Base-by-base conservation (phyloP, 495 filamentous ascomycete genomes). In the Hyaloscypha bicolor region DNA sequence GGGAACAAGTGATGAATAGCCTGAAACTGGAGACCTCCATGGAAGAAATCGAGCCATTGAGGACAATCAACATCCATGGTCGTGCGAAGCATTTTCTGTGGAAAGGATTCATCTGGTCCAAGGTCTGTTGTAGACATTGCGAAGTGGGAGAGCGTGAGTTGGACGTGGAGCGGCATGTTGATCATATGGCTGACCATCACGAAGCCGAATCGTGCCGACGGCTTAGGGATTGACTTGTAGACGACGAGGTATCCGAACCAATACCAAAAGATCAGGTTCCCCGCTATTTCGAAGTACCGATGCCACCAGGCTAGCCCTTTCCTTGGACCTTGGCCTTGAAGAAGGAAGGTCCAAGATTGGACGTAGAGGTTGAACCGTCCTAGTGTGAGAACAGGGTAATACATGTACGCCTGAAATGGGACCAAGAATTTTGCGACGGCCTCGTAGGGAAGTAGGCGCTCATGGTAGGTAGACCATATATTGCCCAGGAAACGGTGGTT, bases 51-150 rank as follows among this genome's bases (percentile, higher is more conserved):
- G 19, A 98, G 82, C 94, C 94, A 98, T 25, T 86, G 80, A 1
- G 94, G 92, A 74, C 94, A 98, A 76, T 97, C 94, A 16, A 98
- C 91, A 68, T 98, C 94, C 94, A 97, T 97, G 8, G 94, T 97
- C 9, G 94, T 98, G 64, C 94, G 86, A 60, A 98, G 84, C 94
- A 97, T 97, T 77, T 90, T 92, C 80, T 97, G 95, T 4, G 95
- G 87, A 76, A 97, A 98, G n/a, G 90, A 94, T 79, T 98, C 94
- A 63, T 87, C 79, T 2, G 88, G 82, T 1, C 94, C 94, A 32
- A 97, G 80, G 71, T 97, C 94, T 6, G 92, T 86, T 0, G 94
- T 97, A 66, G 87, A 91, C 95, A 97, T 98, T 66, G 93, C 93
- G 76, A 96, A 98, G 77, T 98, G 94, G 4, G 90, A 94, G 31